Evolutionary conservation across 2,329 filamentous ascomycete species (phyloP).

Genomic region (Cryphonectria japonica): DNA sequence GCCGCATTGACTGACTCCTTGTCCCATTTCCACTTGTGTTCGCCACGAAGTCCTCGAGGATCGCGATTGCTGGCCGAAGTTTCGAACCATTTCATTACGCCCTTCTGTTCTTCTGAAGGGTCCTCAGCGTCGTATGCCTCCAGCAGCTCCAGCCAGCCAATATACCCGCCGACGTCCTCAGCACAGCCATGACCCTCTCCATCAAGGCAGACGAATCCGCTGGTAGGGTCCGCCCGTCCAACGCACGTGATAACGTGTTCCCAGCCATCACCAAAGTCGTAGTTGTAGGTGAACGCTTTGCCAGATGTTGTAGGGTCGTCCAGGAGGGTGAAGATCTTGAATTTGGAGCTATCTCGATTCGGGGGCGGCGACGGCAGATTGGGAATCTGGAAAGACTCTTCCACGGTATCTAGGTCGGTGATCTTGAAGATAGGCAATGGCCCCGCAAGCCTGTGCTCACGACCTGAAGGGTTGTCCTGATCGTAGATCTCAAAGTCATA

Average conservation of each 20-base stretch:
- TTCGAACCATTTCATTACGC: slow-evolving; percentile 38
- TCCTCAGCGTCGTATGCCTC: slow-evolving; percentile 36
- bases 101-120: slow-evolving; percentile 34
- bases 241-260: slow-evolving; percentile 31
- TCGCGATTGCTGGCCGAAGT: slow-evolving; percentile 33
- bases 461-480: slow-evolving; percentile 17
- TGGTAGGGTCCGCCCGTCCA: slow-evolving; percentile 20
- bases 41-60: slow-evolving; percentile 33
- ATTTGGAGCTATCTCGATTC: slow-evolving; percentile 8
- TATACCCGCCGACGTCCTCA: slow-evolving; percentile 37
- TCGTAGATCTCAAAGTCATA: slow-evolving; percentile 32
- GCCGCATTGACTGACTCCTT: not conserved
- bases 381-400: not conserved
- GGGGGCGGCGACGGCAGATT: not conserved
- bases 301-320: slow-evolving; percentile 30
- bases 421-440: slow-evolving; percentile 26
- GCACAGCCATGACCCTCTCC: slow-evolving; percentile 33
- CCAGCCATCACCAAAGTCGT: slow-evolving; percentile 35
- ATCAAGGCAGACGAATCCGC: not conserved
- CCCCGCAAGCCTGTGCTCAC: not conserved
- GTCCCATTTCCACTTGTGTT: slow-evolving; percentile 3
- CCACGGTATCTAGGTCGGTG: slow-evolving; percentile 16
- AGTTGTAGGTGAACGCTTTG: slow-evolving; percentile 31
- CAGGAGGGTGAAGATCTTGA: slow-evolving; percentile 30
- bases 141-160: slow-evolving; percentile 38